Base-by-base conservation (phyloP, 2,329 filamentous ascomycete species). In the Fusarium sp. region DNA sequence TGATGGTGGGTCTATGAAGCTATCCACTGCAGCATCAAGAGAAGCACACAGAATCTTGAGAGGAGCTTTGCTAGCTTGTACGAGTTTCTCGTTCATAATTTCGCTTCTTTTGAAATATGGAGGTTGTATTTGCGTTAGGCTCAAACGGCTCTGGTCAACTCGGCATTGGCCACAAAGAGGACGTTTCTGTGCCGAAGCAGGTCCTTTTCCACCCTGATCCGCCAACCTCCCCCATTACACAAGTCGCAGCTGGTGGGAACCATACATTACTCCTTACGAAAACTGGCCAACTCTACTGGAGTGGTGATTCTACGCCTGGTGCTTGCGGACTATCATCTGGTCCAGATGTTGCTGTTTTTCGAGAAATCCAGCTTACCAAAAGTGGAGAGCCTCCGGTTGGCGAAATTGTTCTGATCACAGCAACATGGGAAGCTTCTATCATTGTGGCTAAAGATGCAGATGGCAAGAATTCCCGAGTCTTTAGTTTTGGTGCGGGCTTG, bases 121-220 rank as follows among this genome's bases (percentile, higher is more conserved):
- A 83, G n/a, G 79, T 80, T 3, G 76, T 93, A 20, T 92, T 90
- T 72, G 86, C 92, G 4, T 84, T 94, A 46, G 92, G 92, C 31
- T 94, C 92, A 7, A 94, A 94, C 74, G 90, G 91, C 43, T 93
- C 89, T 2, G 91, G 91, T 33, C 92, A 94, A 76, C 84, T 94
- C 12, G 91, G 90, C 39, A 86, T 93, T 60, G 88, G 88, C 21
- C 91, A 93, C 77, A 84, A 83, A 64, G 88, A 93, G 76, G 92
- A 94, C 73, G 88, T 92, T 47, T 91, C 90, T 2, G 82, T 87
- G 0, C 91, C 91, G 3, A 88, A 90, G 66, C 83, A 81, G 66
- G 89, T 88, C 67, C 72, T 86, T n/a, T 91, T 93, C 77, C 76
- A 82, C 8, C 78, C 81, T 4, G 76, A 78, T 16, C 74, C 76